These are phyloP conservation scores for Coprinellus aureogranulatus DNA, from an alignment of 768 basidiomycete species.

Conservation along the genomic window DNA sequence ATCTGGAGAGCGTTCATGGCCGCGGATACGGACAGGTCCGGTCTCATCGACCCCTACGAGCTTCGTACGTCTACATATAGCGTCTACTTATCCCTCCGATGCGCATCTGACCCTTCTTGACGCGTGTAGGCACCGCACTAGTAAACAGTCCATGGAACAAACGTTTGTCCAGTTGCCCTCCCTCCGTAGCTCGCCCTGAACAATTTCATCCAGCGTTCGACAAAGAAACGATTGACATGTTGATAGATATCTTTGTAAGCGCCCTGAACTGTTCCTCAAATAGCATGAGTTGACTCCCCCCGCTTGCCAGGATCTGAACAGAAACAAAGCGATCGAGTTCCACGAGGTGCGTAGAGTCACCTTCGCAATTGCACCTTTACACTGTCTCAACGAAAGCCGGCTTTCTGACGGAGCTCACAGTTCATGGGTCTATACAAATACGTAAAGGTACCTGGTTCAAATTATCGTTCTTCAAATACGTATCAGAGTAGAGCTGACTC, in stretches of 20 bases:
- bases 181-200: not conserved
- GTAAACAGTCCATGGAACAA: not conserved
- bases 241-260: not conserved
- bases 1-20: not conserved
- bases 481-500: no score
- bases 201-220: not conserved
- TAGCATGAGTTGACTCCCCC: not conserved
- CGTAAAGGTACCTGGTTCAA: not conserved
- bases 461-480: no score
- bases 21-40: not conserved
- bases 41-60: not conserved
- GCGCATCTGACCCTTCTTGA: not conserved
- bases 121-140: not conserved
- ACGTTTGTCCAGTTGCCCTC: not conserved
- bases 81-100: not conserved
- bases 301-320: not conserved
- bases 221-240: not conserved
- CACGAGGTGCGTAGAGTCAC: not conserved
- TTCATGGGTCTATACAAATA: not conserved
- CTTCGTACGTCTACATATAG: not conserved
- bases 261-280: not conserved
- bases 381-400: not conserved
- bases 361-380: not conserved
- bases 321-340: not conserved
- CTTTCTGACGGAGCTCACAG: not conserved